These are phyloP conservation scores for Ceratocystis albifundus DNA, from an alignment of 2,329 filamentous ascomycete genomes.

Conservation along the genomic window DNA sequence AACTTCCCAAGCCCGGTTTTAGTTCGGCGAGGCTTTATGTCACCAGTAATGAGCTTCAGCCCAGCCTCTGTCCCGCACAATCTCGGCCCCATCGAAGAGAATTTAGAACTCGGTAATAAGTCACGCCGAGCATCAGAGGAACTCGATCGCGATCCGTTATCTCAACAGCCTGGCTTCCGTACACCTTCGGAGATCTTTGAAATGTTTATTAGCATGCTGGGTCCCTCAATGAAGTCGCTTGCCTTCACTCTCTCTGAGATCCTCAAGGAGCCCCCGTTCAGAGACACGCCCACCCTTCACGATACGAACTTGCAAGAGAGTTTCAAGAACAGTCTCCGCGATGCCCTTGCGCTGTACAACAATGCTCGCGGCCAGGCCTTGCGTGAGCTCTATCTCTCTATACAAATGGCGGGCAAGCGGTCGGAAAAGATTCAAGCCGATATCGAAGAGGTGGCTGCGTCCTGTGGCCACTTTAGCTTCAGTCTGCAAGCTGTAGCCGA, in stretches of 20 bases:
- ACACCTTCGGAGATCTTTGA: conserved; percentile 78
- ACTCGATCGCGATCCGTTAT: conserved; percentile 17
- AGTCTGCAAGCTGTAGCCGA: conserved; percentile 83
- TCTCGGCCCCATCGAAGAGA: conserved; percentile 26
- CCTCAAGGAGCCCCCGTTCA: conserved; percentile 76
- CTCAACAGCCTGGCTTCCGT: conserved; percentile 34
- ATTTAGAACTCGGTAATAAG: conserved; percentile 9
- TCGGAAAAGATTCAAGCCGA: conserved; percentile 75
- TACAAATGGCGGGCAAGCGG: conserved; percentile 56
- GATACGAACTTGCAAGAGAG: conserved; percentile 65
- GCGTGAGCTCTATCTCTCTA: conserved; percentile 65
- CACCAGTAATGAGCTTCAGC: conserved; percentile 22
- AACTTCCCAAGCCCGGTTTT: conserved; percentile 1
- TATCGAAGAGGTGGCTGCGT: conserved; percentile 94
- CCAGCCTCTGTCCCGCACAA: conserved; percentile 24
- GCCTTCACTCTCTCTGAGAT: conserved; percentile 83
- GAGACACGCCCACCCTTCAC: conserved; percentile 50
- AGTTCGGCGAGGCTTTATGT: conserved; percentile 15
- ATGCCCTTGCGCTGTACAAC: conserved; percentile 71
- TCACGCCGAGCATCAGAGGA: conserved; percentile 18
- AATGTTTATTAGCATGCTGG: conserved; percentile 75
- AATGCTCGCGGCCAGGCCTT: conserved; percentile 64
- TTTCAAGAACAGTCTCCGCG: conserved; percentile 65
- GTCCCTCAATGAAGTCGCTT: conserved; percentile 93
- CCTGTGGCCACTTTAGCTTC: conserved; percentile 92